These are phyloP conservation scores for Cordyceps javanica DNA, from an alignment of 2,329 filamentous ascomycete species.

Conservation along the genomic window DNA sequence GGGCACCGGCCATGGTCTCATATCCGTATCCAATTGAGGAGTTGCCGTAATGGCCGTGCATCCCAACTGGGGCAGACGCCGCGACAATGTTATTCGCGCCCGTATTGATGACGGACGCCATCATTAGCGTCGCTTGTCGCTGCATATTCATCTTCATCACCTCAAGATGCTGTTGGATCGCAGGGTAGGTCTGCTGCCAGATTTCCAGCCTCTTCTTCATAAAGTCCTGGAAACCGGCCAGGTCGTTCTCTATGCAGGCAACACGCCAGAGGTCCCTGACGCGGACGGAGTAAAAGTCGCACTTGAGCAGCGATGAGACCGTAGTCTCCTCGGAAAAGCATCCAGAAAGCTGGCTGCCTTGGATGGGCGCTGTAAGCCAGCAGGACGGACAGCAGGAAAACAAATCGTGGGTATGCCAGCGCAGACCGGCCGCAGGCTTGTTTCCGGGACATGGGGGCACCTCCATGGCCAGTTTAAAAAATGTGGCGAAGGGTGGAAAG, in stretches of 20 bases:
- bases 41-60: constrained; percentile 1
- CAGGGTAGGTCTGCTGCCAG: constrained; percentile 6
- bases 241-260: background rate
- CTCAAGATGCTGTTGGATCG: constrained; percentile 3
- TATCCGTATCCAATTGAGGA: background rate
- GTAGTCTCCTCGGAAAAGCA: background rate
- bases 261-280: background rate
- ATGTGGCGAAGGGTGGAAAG: background rate
- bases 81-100: background rate
- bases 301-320: background rate
- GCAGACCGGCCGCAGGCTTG: background rate
- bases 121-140: background rate
- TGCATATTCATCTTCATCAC: constrained; percentile 3
- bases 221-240: background rate
- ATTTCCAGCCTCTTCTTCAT: background rate
- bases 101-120: constrained; percentile 4
- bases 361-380: background rate
- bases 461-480: background rate
- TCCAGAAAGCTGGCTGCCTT: background rate
- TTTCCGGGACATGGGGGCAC: background rate
- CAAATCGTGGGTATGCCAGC: background rate
- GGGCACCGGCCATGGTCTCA: background rate
- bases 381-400: constrained; percentile 5
- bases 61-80: background rate
- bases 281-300: constrained; percentile 1